Evolutionary conservation across 371 early-diverging fungal genomes (phyloP).

Genomic region (Circinella minor): DNA sequence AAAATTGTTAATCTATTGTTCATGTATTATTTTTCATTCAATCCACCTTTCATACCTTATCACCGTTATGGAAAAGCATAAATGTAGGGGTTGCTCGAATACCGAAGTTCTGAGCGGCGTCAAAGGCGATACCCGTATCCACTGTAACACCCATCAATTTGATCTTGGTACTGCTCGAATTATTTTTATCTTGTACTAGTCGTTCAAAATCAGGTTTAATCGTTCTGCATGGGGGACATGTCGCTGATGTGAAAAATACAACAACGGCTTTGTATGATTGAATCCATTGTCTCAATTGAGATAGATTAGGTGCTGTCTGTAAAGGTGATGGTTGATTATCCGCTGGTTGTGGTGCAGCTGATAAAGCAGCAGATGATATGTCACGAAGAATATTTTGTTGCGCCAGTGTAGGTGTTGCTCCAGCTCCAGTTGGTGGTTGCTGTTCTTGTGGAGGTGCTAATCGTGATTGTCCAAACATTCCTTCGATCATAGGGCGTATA

Average conservation of each 20-base stretch:
- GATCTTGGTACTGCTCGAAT: slow-evolving; percentile 19
- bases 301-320: slow-evolving; percentile 41
- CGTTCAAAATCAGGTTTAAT: slow-evolving; percentile 76
- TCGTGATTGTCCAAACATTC: slow-evolving; percentile 73
- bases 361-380: slow-evolving; percentile 45
- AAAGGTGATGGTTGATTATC: slow-evolving; percentile 10
- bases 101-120: slow-evolving; percentile 57
- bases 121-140: slow-evolving; percentile 60
- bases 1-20: not conserved
- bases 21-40: not conserved
- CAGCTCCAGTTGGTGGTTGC: slow-evolving; percentile 13
- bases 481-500: slow-evolving; percentile 79
- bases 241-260: slow-evolving; percentile 77
- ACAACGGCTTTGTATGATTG: slow-evolving; percentile 59
- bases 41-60: slow-evolving; percentile 32
- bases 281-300: slow-evolving; percentile 40
- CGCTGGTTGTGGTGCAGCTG: slow-evolving; percentile 31
- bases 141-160: slow-evolving; percentile 67
- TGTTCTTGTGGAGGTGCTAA: slow-evolving; percentile 19
- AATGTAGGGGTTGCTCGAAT: slow-evolving; percentile 91
- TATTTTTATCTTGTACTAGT: slow-evolving; percentile 55
- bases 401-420: slow-evolving; percentile 13
- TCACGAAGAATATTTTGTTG: slow-evolving; percentile 29
- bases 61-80: slow-evolving; percentile 74
- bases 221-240: slow-evolving; percentile 74